Base-by-base conservation (phyloP, 2,329 filamentous ascomycete genomes). In the Tolypocladium ovalisporum region DNA sequence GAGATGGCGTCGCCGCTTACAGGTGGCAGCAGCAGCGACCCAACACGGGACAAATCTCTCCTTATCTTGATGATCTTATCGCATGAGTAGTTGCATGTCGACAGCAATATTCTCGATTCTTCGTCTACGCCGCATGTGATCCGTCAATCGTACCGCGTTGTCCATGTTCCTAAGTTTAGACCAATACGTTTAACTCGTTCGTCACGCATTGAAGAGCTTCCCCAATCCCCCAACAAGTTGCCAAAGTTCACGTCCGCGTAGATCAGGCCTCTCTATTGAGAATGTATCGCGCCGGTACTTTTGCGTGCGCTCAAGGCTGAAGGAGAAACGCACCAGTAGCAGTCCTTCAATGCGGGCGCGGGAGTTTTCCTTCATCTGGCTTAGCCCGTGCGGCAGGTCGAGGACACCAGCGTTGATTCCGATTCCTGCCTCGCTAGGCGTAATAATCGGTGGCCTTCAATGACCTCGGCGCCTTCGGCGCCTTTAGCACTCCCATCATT, bases 381-480 rank as follows among this genome's bases (percentile, higher is more conserved):
- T 60, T 0, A 75, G 73, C 0, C 72, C 73, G 8, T 74, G 71
- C 0, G 78, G 77, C 17, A 82, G 69, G 51, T 79, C 77, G 27
- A 83, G 73, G 2, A 84, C 81, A 61, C 84, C 81, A 10, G 80
- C 79, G 52, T 84, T 79, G 2, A 80, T 83, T 64, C 80, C 81
- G 0, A 80, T n/a, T n/a, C n/a, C n/a, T n/a, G n/a, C n/a, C n/a
- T n/a, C n/a, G n/a, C n/a, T n/a, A n/a, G n/a, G n/a, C n/a, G n/a
- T n/a, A n/a, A n/a, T n/a, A n/a, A n/a, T n/a, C n/a, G n/a, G n/a
- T n/a, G n/a, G n/a, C n/a, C n/a, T n/a, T n/a, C n/a, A n/a, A n/a
- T n/a, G n/a, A n/a, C n/a, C n/a, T n/a, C n/a, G n/a, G n/a, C n/a
- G n/a, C n/a, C n/a, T n/a, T n/a, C n/a, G n/a, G n/a, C n/a, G n/a